Base-by-base conservation (phyloP, 441 rosid species). In the Mallotus japonicus region DNA sequence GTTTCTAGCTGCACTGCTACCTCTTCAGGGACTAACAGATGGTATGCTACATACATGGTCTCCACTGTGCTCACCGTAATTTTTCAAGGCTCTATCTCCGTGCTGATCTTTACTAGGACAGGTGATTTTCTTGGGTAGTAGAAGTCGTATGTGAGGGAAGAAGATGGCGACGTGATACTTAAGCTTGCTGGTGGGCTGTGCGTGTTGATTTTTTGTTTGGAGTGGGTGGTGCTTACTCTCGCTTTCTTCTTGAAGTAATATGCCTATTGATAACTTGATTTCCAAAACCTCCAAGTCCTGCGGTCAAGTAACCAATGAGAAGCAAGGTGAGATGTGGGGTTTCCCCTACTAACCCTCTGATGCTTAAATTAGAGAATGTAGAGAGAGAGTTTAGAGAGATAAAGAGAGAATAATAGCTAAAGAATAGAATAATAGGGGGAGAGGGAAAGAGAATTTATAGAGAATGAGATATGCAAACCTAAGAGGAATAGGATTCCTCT, bases 1-100 rank as follows among this genome's bases (percentile, higher is more conserved):
- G 82, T 93, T 34, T 84, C 92, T 0, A 98, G 98, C 28, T 90
- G 97, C 73, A 79, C 87, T 0, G 92, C 91, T 0, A 86, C 91
- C 55, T 82, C 93, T 0, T 81, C 90, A 0, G 72, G 87, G 10
- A 63, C 89, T 1, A 76, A 82, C 16, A 76, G 81, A 24, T 83
- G 93, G 83, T 91, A 92, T 53, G 91, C 89, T 0, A 85, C 92
- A 0, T 93, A 92, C 84, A 86, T 95, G 99, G 98, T 89, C 58
- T 82, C 89, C 14, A 87, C 97, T 0, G 93, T 91, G 58, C 83
- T 92, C 56, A 77, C 98, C 0, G 97, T 95, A 0, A 92, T 91
- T n/a, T 89, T 92, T 75, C 97, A 95, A 69, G 98, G 99, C 0
- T 87, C 97, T 0, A 87, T 92, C 1, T 85, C 97, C 0, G 94